Conservation (phyloP, 208 protist genomes). For the Crithidia acanthocephali region DNA sequence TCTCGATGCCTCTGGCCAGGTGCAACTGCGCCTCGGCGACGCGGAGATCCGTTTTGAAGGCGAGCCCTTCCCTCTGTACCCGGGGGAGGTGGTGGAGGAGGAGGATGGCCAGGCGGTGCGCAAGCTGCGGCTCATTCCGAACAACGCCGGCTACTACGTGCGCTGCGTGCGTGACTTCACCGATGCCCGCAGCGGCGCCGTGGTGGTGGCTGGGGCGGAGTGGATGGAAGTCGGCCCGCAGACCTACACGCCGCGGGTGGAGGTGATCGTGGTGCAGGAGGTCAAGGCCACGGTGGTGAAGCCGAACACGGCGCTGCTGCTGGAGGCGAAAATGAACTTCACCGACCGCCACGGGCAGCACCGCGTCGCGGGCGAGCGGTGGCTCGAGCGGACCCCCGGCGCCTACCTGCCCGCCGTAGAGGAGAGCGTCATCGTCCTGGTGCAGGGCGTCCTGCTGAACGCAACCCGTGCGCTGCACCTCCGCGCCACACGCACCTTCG, state of each 20-base stretch:
- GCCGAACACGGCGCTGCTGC: slow-evolving; percentile 87
- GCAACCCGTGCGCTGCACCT: slow-evolving; percentile 85
- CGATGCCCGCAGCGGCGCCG: slow-evolving; percentile 8
- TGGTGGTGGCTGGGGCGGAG: slow-evolving; percentile 82
- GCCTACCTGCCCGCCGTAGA: slow-evolving; percentile 90
- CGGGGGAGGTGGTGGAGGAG: slow-evolving; percentile 75
- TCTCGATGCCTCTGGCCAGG: slow-evolving; percentile 73
- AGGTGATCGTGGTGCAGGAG: slow-evolving; percentile 77
- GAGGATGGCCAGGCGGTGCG: slow-evolving; percentile 43
- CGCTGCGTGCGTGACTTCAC: slow-evolving; percentile 82
- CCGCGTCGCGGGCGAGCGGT: slow-evolving; percentile 88
- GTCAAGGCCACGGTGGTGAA: slow-evolving; percentile 78
- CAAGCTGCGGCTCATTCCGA: slow-evolving; percentile 77
- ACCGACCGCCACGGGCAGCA: slow-evolving; percentile 66
- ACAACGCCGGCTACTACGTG: slow-evolving; percentile 87
- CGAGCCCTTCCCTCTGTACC: slow-evolving; percentile 95
- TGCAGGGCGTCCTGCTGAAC: slow-evolving; percentile 83
- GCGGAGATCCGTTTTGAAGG: slow-evolving; percentile 89
- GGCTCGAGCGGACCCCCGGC: slow-evolving; percentile 82
- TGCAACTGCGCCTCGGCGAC: slow-evolving; percentile 90
- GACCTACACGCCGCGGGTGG: slow-evolving; percentile 90
- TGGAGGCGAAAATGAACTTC: slow-evolving; percentile 78
- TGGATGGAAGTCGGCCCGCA: slow-evolving; percentile 92
- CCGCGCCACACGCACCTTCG: slow-evolving; percentile 73
- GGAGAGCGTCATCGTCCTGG: slow-evolving; percentile 77